A percentile compares a stretch with the other conserved stretches of the same genome.
phyloP scores from a whole-genome alignment of 176 grass and related monocot species.

The Paspalum vaginatum region DNA sequence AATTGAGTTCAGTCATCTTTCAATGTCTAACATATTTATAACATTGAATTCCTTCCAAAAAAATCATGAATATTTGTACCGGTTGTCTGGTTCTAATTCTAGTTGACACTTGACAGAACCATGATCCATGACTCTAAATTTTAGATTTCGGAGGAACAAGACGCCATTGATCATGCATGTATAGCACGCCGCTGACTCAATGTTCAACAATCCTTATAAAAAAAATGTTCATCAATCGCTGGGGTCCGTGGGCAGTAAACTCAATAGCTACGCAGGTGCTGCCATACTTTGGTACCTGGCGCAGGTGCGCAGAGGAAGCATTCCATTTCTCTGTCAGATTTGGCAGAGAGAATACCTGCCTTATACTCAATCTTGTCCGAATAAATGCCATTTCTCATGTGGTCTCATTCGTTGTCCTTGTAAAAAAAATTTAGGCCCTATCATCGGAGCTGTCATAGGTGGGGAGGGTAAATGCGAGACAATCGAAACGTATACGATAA shows the following conservation, averaged over 20 bases:
- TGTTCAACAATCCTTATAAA: not conserved
- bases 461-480: no score
- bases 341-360: constrained; percentile 18
- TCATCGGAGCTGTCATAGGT: no score
- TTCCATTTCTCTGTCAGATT: constrained; percentile 7
- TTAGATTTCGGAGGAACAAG: not conserved
- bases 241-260: not conserved
- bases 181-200: not conserved
- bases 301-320: not conserved
- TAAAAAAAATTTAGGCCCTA: no score
- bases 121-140: no score
- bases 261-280: not conserved
- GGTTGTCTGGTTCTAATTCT: not conserved
- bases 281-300: not conserved
- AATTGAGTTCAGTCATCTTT: not conserved
- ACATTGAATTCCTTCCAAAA: not conserved
- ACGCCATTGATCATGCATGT: not conserved
- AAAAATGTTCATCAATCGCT: not conserved
- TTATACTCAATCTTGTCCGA: constrained; percentile 27
- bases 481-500: no score
- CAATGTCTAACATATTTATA: not conserved
- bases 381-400: constrained; percentile 7
- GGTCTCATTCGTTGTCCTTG: no score
- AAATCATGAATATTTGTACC: not conserved
- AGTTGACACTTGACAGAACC: no score